Conservation (phyloP, 495 filamentous ascomycete species). For the Cudoniella acicularis region DNA sequence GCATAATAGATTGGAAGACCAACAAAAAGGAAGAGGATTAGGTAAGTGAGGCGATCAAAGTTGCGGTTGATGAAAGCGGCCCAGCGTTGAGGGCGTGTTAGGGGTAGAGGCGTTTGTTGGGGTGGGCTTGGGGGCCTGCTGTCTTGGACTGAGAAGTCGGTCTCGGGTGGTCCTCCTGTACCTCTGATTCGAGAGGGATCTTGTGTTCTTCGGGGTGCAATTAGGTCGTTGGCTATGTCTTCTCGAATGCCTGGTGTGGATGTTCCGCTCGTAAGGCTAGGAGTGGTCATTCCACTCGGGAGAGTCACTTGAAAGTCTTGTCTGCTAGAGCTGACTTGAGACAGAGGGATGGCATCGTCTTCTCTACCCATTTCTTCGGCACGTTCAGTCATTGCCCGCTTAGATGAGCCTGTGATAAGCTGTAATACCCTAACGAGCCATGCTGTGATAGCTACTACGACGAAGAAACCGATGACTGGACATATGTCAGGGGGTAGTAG, state of each 20-base stretch:
- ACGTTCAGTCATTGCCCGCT: constrained; percentile 42
- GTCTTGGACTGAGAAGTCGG: constrained; percentile 6
- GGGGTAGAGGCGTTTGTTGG: constrained; percentile 34
- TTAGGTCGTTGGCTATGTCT: constrained; percentile 15
- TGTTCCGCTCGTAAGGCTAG: background rate
- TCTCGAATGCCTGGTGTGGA: constrained; percentile 14
- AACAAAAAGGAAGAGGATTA: constrained; percentile 38
- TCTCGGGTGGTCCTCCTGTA: constrained; percentile 36
- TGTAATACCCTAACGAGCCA: constrained; percentile 49
- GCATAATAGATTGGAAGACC: constrained; percentile 48
- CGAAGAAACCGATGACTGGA: constrained; percentile 47
- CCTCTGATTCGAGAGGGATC: constrained; percentile 35
- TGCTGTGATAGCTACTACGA: constrained; percentile 41
- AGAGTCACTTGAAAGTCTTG: constrained; percentile 28
- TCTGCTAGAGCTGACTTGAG: constrained; percentile 12
- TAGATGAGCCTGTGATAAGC: constrained; percentile 42
- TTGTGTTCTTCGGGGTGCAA: constrained; percentile 26
- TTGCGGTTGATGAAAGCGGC: constrained; percentile 35
- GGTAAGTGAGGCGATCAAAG: constrained; percentile 40
- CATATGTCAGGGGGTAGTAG: background rate
- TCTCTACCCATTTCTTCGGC: constrained; percentile 44
- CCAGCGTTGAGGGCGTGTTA: constrained; percentile 42
- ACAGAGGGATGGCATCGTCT: constrained; percentile 37
- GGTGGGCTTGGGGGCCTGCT: background rate
- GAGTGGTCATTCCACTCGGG: constrained; percentile 8